Evolutionary conservation across 1,139 yeast genomes (phyloP).

Genomic region (Torulaspora pretoriensis): DNA sequence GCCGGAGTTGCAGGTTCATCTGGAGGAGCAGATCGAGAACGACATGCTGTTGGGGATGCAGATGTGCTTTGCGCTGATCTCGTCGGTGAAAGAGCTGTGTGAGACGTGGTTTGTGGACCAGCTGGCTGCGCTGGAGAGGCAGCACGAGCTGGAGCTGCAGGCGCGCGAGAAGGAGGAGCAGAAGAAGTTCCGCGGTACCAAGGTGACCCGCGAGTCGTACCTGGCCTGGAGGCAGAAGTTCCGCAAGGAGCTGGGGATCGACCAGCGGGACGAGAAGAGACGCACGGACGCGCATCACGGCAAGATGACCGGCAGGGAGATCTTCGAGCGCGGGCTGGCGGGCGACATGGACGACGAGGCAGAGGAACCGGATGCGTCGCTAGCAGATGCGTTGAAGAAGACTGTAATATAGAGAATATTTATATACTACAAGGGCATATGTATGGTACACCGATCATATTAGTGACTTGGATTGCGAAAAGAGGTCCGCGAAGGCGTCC

Average conservation of each 20-base stretch:
- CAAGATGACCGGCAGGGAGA: slow-evolving; percentile 78
- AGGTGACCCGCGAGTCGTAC: slow-evolving; percentile 71
- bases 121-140: slow-evolving; percentile 51
- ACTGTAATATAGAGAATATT: slow-evolving; percentile 11
- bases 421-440: slow-evolving; percentile 5
- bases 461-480: slow-evolving; percentile 33
- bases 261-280: slow-evolving; percentile 53
- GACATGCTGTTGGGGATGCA: slow-evolving; percentile 74
- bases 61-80: slow-evolving; percentile 72
- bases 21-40: slow-evolving; percentile 63
- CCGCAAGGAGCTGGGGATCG: slow-evolving; percentile 51
- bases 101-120: slow-evolving; percentile 61
- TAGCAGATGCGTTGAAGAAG: slow-evolving; percentile 12
- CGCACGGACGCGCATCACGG: slow-evolving; percentile 62
- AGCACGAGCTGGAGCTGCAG: slow-evolving; percentile 53
- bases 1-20: slow-evolving; percentile 39
- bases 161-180: slow-evolving; percentile 69
- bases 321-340: slow-evolving; percentile 84
- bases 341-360: slow-evolving; percentile 52
- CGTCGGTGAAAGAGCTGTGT: slow-evolving; percentile 73
- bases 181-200: slow-evolving; percentile 69
- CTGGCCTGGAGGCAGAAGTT: slow-evolving; percentile 64
- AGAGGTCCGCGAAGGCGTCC: slow-evolving; percentile 36
- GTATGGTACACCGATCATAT: slow-evolving; percentile 17
- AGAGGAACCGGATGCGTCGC: slow-evolving; percentile 18